A percentile compares a stretch with the other conserved stretches of the same genome.
phyloP scores from a whole-genome alignment of 2,329 filamentous ascomycete genomes.

The Ilyonectria mors-panacis region DNA sequence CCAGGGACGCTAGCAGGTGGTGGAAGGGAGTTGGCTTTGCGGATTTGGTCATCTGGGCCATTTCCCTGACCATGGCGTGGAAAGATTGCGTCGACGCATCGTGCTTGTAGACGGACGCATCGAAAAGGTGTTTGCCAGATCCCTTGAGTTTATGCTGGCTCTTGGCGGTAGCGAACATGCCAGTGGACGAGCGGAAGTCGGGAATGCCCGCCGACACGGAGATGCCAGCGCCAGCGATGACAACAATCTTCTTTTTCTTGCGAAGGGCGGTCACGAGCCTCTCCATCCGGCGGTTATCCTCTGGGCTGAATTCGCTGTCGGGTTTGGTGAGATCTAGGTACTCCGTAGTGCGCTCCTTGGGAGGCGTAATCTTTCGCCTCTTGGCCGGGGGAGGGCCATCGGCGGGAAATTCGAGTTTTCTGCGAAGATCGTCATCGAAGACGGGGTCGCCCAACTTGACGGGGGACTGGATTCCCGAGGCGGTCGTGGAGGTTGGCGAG shows the following conservation, averaged over 20 bases:
- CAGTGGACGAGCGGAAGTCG: constrained; percentile 93
- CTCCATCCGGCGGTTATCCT: constrained; percentile 71
- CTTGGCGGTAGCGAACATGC: constrained; percentile 88
- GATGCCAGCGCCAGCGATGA: constrained; percentile 96
- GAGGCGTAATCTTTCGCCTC: constrained; percentile 76
- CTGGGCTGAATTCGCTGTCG: constrained; percentile 62
- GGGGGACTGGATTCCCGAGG: constrained; percentile 67
- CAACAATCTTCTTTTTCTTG: constrained; percentile 95
- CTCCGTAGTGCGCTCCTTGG: constrained; percentile 81
- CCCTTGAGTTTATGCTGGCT: constrained; percentile 89
- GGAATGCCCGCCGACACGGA: constrained; percentile 97
- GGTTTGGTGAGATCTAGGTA: constrained; percentile 79
- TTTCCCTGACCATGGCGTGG: constrained; percentile 94
- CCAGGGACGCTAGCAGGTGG: constrained; percentile 91
- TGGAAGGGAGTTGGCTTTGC: constrained; percentile 92
- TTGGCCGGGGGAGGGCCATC: constrained; percentile 81
- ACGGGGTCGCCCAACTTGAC: constrained; percentile 60
- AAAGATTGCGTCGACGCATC: constrained; percentile 90
- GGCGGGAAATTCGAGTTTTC: constrained; percentile 40
- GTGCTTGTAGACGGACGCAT: constrained; percentile 97
- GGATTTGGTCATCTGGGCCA: constrained; percentile 82
- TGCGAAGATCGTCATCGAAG: constrained; percentile 51
- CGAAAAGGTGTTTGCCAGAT: constrained; percentile 95
- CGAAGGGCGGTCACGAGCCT: constrained; percentile 81
- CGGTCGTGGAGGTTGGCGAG: constrained; percentile 63